A percentile compares a stretch with the other conserved stretches of the same genome.
phyloP scores from a whole-genome alignment of 805 yeast species.

The Blastobotrys attinorum region DNA sequence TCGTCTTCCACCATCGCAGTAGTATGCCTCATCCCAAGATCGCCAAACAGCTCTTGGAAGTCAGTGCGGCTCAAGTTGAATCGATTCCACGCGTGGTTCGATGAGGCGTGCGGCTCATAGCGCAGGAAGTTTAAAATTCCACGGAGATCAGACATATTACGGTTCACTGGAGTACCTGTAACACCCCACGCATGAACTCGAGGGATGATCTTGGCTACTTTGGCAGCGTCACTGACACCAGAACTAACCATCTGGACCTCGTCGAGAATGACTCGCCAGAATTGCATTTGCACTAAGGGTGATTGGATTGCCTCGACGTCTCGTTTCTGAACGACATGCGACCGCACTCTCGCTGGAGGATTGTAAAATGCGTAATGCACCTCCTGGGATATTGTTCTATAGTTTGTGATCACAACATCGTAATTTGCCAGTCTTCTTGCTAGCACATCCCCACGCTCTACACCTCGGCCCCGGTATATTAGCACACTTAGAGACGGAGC shows the following conservation, averaged over 20 bases:
- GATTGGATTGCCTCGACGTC: slow-evolving; percentile 33
- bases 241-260: slow-evolving; percentile 91
- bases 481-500: slow-evolving; percentile 57
- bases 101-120: slow-evolving; percentile 52
- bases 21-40: slow-evolving; percentile 67
- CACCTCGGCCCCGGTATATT: slow-evolving; percentile 52
- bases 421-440: slow-evolving; percentile 49
- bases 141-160: slow-evolving; percentile 55
- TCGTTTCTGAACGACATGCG: slow-evolving; percentile 4
- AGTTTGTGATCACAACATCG: slow-evolving; percentile 80
- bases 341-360: slow-evolving; percentile 30
- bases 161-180: slow-evolving; percentile 86
- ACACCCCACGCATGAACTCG: slow-evolving; percentile 95
- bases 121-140: slow-evolving; percentile 64
- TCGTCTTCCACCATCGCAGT: slow-evolving; percentile 75
- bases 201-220: slow-evolving; percentile 71
- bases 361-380: slow-evolving; percentile 71
- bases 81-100: slow-evolving; percentile 36
- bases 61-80: slow-evolving; percentile 32
- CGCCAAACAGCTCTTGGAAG: slow-evolving; percentile 45
- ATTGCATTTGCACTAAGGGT: slow-evolving; percentile 73
- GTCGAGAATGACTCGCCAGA: slow-evolving; percentile 85
- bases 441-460: slow-evolving; percentile 30
- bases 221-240: slow-evolving; percentile 67
- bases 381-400: slow-evolving; percentile 62